phyloP scores from a whole-genome alignment of 139 green algal species.

The Pseudopediastrum boryanum region DNA sequence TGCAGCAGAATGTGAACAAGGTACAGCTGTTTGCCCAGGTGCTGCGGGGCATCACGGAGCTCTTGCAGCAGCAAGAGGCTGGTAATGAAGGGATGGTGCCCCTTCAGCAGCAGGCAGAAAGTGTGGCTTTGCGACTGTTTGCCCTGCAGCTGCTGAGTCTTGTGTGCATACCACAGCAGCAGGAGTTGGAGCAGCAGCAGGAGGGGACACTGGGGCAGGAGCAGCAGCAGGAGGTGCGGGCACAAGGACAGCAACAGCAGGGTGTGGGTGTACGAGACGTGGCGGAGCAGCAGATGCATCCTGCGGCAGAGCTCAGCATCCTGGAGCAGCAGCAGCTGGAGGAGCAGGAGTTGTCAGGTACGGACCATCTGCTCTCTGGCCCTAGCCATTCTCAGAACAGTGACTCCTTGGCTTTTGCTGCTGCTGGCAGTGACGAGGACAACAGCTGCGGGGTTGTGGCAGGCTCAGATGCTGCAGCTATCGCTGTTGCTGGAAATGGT shows the following conservation, averaged over 20 bases:
- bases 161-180: conserved; percentile 7
- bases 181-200: background rate
- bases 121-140: conserved; percentile 40
- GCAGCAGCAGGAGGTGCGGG: background rate
- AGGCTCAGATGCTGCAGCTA: no score
- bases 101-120: conserved; percentile 8
- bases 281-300: no score
- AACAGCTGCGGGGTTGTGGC: no score
- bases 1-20: conserved; percentile 14
- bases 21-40: conserved; percentile 29
- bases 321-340: no score
- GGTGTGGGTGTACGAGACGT: no score
- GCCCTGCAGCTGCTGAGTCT: conserved; percentile 44
- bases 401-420: no score
- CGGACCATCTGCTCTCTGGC: no score
- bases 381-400: no score
- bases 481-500: conserved; percentile 36
- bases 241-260: background rate
- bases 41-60: background rate
- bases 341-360: no score
- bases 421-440: no score
- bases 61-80: conserved; percentile 1
- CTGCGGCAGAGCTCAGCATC: no score
- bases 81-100: background rate
- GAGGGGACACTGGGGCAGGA: background rate